Conservation (phyloP, 2,329 filamentous ascomycete genomes). For the Xylaria arbuscula region DNA sequence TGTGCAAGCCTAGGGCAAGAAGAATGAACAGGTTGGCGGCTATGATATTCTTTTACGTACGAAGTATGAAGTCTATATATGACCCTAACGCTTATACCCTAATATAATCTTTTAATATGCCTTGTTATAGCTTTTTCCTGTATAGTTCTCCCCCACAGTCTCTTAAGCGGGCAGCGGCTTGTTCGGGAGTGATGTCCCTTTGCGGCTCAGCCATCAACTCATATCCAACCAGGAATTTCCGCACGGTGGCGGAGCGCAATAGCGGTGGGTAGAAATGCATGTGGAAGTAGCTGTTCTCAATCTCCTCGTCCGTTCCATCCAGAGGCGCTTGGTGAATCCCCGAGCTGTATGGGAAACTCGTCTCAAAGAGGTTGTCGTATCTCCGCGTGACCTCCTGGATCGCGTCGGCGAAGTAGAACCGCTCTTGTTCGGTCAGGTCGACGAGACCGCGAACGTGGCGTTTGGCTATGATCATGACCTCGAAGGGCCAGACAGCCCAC, state of each 20-base stretch:
- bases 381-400: conserved; percentile 88
- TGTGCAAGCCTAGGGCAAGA: conserved; percentile 56
- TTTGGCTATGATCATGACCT: conserved; percentile 89
- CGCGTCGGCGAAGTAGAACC: conserved; percentile 79
- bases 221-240: conserved; percentile 96
- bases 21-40: background rate
- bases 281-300: conserved; percentile 90
- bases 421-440: conserved; percentile 79
- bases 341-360: conserved; percentile 96
- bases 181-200: conserved; percentile 96
- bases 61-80: conserved; percentile 13
- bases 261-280: conserved; percentile 98
- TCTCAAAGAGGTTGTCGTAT: conserved; percentile 98
- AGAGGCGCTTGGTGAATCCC: conserved; percentile 96
- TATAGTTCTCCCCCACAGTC: conserved; percentile 86
- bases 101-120: conserved; percentile 16
- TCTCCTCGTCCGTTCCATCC: conserved; percentile 81
- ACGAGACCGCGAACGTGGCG: conserved; percentile 85
- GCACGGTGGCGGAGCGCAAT: conserved; percentile 89
- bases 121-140: conserved; percentile 67
- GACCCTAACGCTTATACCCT: background rate
- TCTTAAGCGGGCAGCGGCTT: conserved; percentile 83
- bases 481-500: conserved; percentile 99
- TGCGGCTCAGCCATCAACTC: conserved; percentile 98
- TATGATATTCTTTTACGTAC: conserved; percentile 7